Conservation (phyloP, 1,284 basidiomycete genomes). For the Moesziomyces antarcticus region DNA sequence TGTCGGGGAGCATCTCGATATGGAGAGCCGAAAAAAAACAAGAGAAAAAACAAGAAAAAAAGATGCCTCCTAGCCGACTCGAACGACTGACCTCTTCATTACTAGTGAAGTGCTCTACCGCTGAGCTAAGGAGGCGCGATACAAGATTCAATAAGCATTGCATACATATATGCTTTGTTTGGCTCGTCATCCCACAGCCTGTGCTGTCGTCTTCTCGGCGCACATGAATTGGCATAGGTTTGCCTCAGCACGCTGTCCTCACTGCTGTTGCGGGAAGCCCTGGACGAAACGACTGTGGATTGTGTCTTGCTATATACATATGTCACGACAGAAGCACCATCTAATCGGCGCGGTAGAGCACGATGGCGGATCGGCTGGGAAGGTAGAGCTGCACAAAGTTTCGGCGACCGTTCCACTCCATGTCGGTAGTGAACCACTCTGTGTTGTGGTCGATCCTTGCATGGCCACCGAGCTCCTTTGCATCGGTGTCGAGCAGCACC, state of each 20-base stretch:
- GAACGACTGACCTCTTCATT: conserved; percentile 23
- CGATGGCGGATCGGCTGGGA: conserved; percentile 79
- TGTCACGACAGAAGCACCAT: no score
- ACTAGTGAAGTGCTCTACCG: conserved; percentile 20
- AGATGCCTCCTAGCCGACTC: conserved; percentile 15
- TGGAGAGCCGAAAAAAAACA: no score
- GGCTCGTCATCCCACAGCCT: no score
- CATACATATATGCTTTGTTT: no score
- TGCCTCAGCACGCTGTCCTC: no score
- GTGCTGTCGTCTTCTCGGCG: no score
- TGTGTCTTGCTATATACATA: no score
- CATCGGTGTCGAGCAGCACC: conserved; percentile 82
- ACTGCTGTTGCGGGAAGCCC: no score
- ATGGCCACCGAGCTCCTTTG: conserved; percentile 85
- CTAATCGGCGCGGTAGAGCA: conserved; percentile 69
- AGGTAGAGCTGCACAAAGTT: conserved; percentile 80
- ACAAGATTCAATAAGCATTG: no score
- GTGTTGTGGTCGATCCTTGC: conserved; percentile 76
- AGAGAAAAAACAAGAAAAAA: neutral
- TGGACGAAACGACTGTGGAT: no score
- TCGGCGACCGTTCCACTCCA: conserved; percentile 90
- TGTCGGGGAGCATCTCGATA: no score
- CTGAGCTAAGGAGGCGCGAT: conserved; percentile 10
- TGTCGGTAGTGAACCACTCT: conserved; percentile 81
- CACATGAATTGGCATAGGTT: no score